phyloP scores from a whole-genome alignment of 495 filamentous ascomycete genomes.

The Neurospora sp. region DNA sequence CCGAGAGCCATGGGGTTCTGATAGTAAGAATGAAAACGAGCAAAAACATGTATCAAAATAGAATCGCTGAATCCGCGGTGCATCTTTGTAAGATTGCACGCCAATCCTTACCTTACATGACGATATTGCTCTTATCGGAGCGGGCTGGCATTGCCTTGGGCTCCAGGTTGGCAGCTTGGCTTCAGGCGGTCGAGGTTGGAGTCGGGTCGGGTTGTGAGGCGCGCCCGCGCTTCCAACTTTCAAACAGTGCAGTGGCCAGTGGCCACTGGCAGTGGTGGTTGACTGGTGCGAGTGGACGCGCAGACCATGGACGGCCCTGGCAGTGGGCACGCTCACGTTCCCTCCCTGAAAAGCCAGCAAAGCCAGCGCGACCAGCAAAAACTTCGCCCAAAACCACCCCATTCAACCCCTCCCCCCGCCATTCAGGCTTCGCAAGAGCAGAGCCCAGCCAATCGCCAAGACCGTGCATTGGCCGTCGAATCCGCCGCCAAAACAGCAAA shows the following conservation, averaged over 20 bases:
- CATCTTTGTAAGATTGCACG: background rate
- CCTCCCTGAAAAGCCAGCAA: background rate
- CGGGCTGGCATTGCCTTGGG: background rate
- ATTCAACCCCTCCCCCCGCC: background rate
- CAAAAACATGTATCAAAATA: background rate
- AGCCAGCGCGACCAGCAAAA: background rate
- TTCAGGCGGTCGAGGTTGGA: background rate
- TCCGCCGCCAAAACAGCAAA: slow-evolving; percentile 28
- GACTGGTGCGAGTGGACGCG: background rate
- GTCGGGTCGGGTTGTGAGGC: background rate
- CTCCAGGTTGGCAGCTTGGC: background rate
- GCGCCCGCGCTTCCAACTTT: background rate
- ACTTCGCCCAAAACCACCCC: background rate
- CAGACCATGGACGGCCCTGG: background rate
- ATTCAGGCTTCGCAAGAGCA: background rate
- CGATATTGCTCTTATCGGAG: background rate
- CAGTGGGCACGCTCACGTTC: background rate
- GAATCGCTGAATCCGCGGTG: background rate
- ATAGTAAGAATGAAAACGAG: background rate
- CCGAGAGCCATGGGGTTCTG: background rate
- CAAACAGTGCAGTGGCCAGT: background rate
- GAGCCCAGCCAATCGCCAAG: slow-evolving; percentile 19
- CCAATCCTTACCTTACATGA: background rate
- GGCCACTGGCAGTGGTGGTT: background rate
- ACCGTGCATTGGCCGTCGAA: slow-evolving; percentile 10